Conservation (phyloP, 2,329 filamentous ascomycete species). For the Zelopaecilomyces penicillatus region DNA sequence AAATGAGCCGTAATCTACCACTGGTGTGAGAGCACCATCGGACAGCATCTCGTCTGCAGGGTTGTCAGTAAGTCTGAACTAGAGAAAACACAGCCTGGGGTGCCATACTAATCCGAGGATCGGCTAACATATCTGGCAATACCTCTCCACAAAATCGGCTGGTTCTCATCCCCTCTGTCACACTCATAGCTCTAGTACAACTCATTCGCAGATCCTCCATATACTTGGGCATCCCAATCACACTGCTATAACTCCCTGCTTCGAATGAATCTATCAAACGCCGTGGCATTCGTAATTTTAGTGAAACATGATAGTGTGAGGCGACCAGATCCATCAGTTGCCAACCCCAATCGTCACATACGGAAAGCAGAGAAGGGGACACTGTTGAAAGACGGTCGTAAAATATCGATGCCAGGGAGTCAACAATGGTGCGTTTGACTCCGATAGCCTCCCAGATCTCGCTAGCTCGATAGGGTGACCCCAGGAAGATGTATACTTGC, state of each 20-base stretch:
- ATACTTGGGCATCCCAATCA: slow-evolving; percentile 38
- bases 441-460: slow-evolving; percentile 42
- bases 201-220: slow-evolving; percentile 38
- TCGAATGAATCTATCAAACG: slow-evolving; percentile 39
- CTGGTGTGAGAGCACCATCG: slow-evolving; percentile 26
- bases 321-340: slow-evolving; percentile 34
- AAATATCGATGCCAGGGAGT: slow-evolving; percentile 45
- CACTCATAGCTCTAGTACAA: slow-evolving; percentile 43
- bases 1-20: slow-evolving; percentile 45
- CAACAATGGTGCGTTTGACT: slow-evolving; percentile 50
- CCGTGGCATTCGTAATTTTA: slow-evolving; percentile 37
- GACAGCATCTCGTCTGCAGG: slow-evolving; percentile 32
- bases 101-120: slow-evolving; percentile 39
- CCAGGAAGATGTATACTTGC: slow-evolving; percentile 43
- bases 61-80: slow-evolving; percentile 8
- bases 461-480: slow-evolving; percentile 38
- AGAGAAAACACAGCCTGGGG: fast-evolving
- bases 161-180: slow-evolving; percentile 43
- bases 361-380: slow-evolving; percentile 32
- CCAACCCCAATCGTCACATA: slow-evolving; percentile 23
- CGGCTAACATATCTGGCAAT: slow-evolving; percentile 32
- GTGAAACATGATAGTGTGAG: slow-evolving; percentile 37
- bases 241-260: slow-evolving; percentile 41
- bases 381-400: slow-evolving; percentile 47
- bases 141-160: slow-evolving; percentile 34